Evolutionary conservation across 495 filamentous ascomycete species (phyloP).

Genomic region (Podospora tetraspora): DNA sequence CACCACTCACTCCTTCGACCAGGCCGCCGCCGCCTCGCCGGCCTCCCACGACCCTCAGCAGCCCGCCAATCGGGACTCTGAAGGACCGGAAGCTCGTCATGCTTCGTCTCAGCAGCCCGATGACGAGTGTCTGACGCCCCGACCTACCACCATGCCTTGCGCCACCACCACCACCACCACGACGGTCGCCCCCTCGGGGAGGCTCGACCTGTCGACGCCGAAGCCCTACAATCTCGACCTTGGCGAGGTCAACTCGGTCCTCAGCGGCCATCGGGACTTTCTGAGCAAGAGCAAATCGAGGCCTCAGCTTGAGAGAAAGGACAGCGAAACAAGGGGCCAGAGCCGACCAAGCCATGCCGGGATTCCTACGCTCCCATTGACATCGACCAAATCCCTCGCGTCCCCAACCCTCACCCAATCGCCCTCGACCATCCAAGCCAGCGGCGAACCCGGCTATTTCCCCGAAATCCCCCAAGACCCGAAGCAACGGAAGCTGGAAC

Average conservation of each 20-base stretch:
- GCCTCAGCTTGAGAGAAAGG: conserved; percentile 38
- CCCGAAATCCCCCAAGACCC: conserved; percentile 36
- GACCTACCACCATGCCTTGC: conserved; percentile 21
- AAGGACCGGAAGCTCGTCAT: conserved; percentile 28
- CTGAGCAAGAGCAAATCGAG: conserved; percentile 32
- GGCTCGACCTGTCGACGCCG: conserved; percentile 7
- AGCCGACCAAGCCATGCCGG: conserved; percentile 12
- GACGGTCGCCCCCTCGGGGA: conserved; percentile 12
- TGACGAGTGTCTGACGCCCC: conserved; percentile 30
- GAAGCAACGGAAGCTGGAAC: conserved; percentile 41
- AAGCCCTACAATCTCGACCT: conserved; percentile 26
- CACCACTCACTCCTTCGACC: conserved; percentile 16
- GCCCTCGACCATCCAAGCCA: conserved; percentile 10
- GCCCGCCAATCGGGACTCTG: conserved; percentile 15
- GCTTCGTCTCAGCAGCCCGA: conserved; percentile 23
- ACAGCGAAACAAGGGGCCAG: conserved; percentile 30
- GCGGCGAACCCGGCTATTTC: conserved; percentile 20
- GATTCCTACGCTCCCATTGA: conserved; percentile 11
- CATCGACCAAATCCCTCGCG: conserved; percentile 12
- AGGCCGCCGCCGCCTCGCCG: conserved; percentile 10
- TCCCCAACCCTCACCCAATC: conserved; percentile 19
- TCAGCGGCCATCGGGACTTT: conserved; percentile 33
- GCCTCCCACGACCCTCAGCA: conserved; percentile 10
- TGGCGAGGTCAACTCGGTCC: conserved; percentile 33
- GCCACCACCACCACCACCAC: conserved; percentile 18